Conservation (phyloP, 441 rosid genomes). For the Mallotus repandus region DNA sequence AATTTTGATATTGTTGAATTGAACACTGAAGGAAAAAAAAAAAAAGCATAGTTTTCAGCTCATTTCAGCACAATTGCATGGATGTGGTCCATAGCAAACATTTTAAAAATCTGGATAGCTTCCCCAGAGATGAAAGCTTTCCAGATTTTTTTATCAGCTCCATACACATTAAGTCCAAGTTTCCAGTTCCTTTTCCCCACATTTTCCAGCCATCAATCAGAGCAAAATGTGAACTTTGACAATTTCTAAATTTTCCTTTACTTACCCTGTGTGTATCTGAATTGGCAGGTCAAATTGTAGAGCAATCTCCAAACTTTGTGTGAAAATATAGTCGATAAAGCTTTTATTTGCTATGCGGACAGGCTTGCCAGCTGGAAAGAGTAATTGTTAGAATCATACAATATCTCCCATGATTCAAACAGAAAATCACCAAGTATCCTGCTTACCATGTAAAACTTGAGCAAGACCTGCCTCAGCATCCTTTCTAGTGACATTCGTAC, state of each 20-base stretch:
- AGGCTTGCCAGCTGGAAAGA: constrained; percentile 70
- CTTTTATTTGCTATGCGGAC: constrained; percentile 61
- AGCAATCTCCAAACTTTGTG: constrained; percentile 64
- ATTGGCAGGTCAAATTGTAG: constrained; percentile 64
- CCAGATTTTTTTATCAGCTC: constrained; percentile 9
- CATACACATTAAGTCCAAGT: constrained; percentile 7
- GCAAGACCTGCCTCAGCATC: constrained; percentile 81
- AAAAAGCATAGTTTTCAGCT: not conserved
- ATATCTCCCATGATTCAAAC: constrained; percentile 14
- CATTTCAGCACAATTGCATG: constrained; percentile 3
- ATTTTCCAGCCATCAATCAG: constrained; percentile 11
- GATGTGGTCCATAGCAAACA: constrained; percentile 4
- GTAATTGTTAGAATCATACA: constrained; percentile 22
- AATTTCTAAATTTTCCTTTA: constrained; percentile 10
- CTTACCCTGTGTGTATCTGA: constrained; percentile 98
- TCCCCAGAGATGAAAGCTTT: not conserved
- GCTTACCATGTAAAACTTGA: constrained; percentile 60
- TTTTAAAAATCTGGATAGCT: not conserved
- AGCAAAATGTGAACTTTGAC: constrained; percentile 15
- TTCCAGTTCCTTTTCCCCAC: not conserved
- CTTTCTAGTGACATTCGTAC: constrained; percentile 49
- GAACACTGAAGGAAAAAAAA: not conserved
- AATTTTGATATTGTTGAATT: not conserved
- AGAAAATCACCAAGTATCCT: constrained; percentile 17
- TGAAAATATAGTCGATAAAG: constrained; percentile 74